Base-by-base conservation (phyloP, 1,284 basidiomycete genomes). In the Cryptococcus floricola region DNA sequence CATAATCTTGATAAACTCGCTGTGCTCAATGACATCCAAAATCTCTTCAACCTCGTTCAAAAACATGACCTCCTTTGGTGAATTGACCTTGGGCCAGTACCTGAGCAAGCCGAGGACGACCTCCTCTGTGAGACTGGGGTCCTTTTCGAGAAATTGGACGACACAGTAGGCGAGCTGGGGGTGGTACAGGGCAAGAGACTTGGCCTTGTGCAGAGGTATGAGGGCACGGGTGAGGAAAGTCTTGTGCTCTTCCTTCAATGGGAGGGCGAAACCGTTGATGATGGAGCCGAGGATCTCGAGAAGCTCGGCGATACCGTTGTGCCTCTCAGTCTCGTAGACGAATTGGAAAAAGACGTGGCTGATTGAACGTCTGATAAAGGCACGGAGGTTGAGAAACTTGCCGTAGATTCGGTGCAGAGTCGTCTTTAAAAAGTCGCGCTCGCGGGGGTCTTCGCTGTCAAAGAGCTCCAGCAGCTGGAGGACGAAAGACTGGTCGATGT, bases 31-130 rank as follows among this genome's bases (percentile, higher is more conserved):
- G 55, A 98, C 96, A 76, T 99, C 96, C 59, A 99, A 80, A 18
- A 99, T 91, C 80, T 99, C 96, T 77, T 99, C 96, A 57, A 98
- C 92, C 80, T 99, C 96, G 79, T 98, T 98, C 63, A 99, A 82
- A 81, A 92, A 98, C 96, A 99, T 98, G 78, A 98, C 96, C 76
- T 98, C 96, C 79, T 99, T 99, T n/a, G 93, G 94, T 48, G 91
- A 95, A 78, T 98, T 98, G 68, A 98, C 95, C 78, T 98, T 98
- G 45, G 96, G 96, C 96, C 96, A 99, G 79, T 85, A 99, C 71
- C 90, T 89, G 72, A 99, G 82, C 19, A 99, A 81, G 18, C 96
- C 96, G 54, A 95, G 80, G 74, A 98, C 87, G 39, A 99, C 96
- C 56, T 98, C 94, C 77, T 98, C 91, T 19, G 94, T 96, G 53